A percentile compares a stretch with the other conserved stretches of the same genome.
phyloP scores from a whole-genome alignment of 305 asterid genomes.

The Fraxinus floribunda region DNA sequence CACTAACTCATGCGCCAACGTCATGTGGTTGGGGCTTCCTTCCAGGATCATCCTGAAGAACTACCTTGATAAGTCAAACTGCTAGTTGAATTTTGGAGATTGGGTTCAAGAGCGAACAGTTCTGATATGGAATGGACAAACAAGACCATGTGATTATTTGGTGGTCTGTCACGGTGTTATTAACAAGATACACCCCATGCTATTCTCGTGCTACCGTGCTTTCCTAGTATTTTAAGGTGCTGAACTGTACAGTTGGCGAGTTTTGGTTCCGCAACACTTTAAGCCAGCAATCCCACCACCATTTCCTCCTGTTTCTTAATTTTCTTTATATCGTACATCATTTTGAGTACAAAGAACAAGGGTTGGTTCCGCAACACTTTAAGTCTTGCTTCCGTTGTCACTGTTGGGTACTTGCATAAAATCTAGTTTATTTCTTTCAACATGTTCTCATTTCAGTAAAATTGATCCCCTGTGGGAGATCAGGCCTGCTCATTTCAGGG shows the following conservation, averaged over 20 bases:
- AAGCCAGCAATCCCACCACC: constrained; percentile 35
- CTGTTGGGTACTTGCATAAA: constrained; percentile 42
- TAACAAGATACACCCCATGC: constrained; percentile 26
- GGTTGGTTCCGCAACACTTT: constrained; percentile 31
- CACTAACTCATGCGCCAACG: constrained; percentile 76
- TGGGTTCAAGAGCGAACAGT: constrained; percentile 17
- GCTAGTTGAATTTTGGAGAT: constrained; percentile 20
- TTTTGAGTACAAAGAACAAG: constrained; percentile 20
- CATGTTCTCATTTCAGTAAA: neutral
- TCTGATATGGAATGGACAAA: constrained; percentile 30
- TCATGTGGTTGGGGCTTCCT: constrained; percentile 34
- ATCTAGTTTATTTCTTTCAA: constrained; percentile 42
- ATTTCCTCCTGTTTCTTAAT: constrained; percentile 19
- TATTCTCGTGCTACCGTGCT: constrained; percentile 8
- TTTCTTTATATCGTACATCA: constrained; percentile 29
- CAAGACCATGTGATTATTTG: constrained; percentile 18
- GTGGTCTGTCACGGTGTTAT: constrained; percentile 20
- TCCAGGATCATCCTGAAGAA: neutral
- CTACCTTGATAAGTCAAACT: constrained; percentile 7
- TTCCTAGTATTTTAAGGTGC: neutral
- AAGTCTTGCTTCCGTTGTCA: constrained; percentile 47
- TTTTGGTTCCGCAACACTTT: constrained; percentile 31
- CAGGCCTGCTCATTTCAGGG: neutral
- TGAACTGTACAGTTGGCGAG: constrained; percentile 14
- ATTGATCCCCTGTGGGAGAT: neutral